Base-by-base conservation (phyloP, 148 eudicot species). In the Chenopodium suecicum region DNA sequence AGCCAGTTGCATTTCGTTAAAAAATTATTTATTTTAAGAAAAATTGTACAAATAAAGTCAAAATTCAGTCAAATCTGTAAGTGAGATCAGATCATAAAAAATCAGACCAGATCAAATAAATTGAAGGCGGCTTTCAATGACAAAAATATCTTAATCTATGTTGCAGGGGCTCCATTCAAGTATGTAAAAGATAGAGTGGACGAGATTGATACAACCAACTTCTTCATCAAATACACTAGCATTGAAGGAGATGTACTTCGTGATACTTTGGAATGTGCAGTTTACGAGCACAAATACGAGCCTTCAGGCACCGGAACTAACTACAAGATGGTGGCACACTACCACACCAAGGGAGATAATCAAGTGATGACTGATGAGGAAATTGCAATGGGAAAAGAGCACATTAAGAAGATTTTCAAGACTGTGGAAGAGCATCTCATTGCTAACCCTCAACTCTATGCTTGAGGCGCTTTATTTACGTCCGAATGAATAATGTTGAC, bases 371-470 rank as follows among this genome's bases (percentile, higher is more conserved):
- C 80, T 4, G 85, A 86, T 60, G 85, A 80, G 71, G 76, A 67
- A 37, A 5, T 74, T 41, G 50, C 75, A 31, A 11, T 27, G 77
- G 87, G 82, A 13, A 73, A 73, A 22, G 84, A 41, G 50, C 77
- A 73, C 47, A 73, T 78, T 54, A 52, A 63, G 50, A 69, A 60
- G 25, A 50, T 81, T 78, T 77, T 50, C 48, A 72, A 81, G 74
- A 67, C 27, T 27, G 87, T 78, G 46, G 84, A 81, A 46, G 82
- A 67, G 34, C 73, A 85, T 69, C 82, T 85, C 82, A 7, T 72
- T 37, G 82, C 84, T 74, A 77, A 81, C 71, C 87, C 87, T 27
- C 46, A 72, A 12, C 76, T 64, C 23, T 85, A 73, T 54, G 87
- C 87, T 77, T 80, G 46, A 77, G 63, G 13, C 44, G 5, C 44